Base-by-base conservation (phyloP, 371 early-diverging fungal genomes). In the Mortierella sp. region DNA sequence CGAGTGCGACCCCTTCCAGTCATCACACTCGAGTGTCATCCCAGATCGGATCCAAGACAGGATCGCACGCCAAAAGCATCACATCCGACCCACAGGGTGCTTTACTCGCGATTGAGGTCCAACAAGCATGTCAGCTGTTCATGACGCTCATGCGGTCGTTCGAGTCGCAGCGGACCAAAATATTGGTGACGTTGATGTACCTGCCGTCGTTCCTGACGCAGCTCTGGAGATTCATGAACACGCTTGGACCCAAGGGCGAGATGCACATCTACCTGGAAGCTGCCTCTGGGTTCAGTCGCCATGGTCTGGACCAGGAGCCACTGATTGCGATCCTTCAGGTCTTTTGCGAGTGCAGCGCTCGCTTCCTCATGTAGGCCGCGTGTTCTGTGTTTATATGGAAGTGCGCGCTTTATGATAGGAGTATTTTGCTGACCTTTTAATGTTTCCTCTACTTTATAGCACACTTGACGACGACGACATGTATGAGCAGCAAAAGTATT, bases 381-480 rank as follows among this genome's bases (percentile, higher is more conserved):
- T 73, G 53, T 69, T 55, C 69, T 34, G 19, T n/a, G 26, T 24
- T 51, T 19, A 21, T 19, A 54, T 8, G 48, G 5, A n/a, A 11
- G 26, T 54, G 19, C 9, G 21, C 6, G 50, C 0, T 50, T 2
- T 50, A 50, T 50, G 50, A 46, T 8, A 46, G 14, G 16, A 11
- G 1, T 50, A 40, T 14, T 50, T 50, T 50, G 50, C 13, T 1
- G 50, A 50, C 16, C 48, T 13, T 50, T 50, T 50, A 16, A 50
- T 50, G 50, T 16, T 16, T 14, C 50, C 46, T 64, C 31, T 21
- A 5, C 0, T 10, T 19, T 13, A 37, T 87, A 91, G 92, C 50
- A 96, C 96, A 0, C 82, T 96, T 31, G 96, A 96, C 59, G 97
- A 97, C 78, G 93, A 95, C 19, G 97, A 97, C 86, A 89, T 97